phyloP scores from a whole-genome alignment of 164 flowering plant genomes.

The Brasenia schreberi region DNA sequence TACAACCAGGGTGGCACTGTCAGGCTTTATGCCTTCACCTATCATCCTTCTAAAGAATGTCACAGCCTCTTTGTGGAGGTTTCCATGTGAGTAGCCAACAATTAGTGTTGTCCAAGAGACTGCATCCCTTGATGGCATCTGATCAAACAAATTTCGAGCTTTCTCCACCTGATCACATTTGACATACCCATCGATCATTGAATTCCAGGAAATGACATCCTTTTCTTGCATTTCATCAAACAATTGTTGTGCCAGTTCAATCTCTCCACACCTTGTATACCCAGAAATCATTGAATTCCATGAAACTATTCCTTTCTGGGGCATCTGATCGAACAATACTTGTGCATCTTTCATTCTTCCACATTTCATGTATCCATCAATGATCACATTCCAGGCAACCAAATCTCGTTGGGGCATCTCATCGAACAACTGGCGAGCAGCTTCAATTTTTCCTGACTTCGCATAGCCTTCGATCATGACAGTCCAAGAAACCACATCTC shows the following conservation, averaged over 20 bases:
- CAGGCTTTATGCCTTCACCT: slow-evolving; percentile 9
- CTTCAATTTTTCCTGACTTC: not conserved
- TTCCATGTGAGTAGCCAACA: not conserved
- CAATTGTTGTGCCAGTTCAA: slow-evolving; percentile 3
- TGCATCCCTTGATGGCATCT: slow-evolving; percentile 5
- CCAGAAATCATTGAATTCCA: slow-evolving; percentile 10
- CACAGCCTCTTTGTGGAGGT: slow-evolving; percentile 15
- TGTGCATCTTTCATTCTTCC: slow-evolving; percentile 1
- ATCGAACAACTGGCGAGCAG: too few relatives aligned
- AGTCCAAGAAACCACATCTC: not conserved
- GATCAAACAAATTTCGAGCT: slow-evolving; percentile 5
- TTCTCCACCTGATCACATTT: slow-evolving; percentile 2
- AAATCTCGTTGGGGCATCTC: not conserved
- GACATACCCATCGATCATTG: slow-evolving; percentile 8
- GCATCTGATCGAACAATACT: slow-evolving; percentile 7
- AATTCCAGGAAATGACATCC: slow-evolving; percentile 8
- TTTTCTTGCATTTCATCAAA: slow-evolving; percentile 7
- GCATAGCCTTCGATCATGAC: not conserved
- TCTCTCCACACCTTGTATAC: slow-evolving; percentile 3
- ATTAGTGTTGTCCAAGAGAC: slow-evolving; percentile 7
- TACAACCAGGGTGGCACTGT: slow-evolving; percentile 14
- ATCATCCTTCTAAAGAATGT: slow-evolving; percentile 18
- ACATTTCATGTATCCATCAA: slow-evolving; percentile 8
- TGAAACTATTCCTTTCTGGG: slow-evolving; percentile 4
- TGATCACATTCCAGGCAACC: slow-evolving; percentile 7